A percentile compares a stretch with the other conserved stretches of the same genome.
Evolutionary conservation across 2,329 filamentous ascomycete species (phyloP).

Genomic region (Calonectria multiphialidica): DNA sequence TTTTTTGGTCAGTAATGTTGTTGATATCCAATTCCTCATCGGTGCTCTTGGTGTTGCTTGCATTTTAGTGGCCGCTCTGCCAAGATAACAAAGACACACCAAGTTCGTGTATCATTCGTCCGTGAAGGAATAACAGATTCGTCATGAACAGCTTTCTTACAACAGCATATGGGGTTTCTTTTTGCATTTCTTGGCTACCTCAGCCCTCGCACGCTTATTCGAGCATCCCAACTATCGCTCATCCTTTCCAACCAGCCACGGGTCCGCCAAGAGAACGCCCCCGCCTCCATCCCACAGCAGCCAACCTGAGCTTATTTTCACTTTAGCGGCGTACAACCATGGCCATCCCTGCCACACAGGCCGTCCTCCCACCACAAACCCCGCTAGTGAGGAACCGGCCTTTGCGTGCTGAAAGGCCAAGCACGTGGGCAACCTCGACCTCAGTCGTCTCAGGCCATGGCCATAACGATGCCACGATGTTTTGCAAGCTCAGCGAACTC

Average conservation of each 20-base stretch:
- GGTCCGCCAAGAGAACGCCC: not conserved
- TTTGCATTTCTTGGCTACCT: not conserved
- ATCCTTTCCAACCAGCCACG: not conserved
- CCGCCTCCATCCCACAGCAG: not conserved
- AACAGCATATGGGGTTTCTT: not conserved
- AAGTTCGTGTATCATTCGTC: too few species aligned
- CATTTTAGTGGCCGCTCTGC: too few species aligned
- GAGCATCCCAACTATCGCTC: not conserved
- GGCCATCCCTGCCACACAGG: not conserved
- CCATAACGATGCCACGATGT: too few species aligned
- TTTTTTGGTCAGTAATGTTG: too few species aligned
- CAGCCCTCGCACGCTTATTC: not conserved
- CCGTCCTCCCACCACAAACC: not conserved
- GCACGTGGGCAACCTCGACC: not conserved
- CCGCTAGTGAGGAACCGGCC: not conserved
- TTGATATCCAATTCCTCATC: too few species aligned
- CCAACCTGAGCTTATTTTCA: constrained; percentile 1
- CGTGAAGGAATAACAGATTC: too few species aligned
- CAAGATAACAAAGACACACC: not conserved
- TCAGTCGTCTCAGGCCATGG: not conserved
- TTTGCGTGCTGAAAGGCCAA: not conserved
- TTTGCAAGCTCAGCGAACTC: not conserved
- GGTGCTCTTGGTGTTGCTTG: too few species aligned
- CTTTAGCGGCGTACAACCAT: not conserved
- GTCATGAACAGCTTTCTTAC: not conserved